Evolutionary conservation across 1,284 basidiomycete genomes (phyloP).

Genomic region (Trametes sp.): DNA sequence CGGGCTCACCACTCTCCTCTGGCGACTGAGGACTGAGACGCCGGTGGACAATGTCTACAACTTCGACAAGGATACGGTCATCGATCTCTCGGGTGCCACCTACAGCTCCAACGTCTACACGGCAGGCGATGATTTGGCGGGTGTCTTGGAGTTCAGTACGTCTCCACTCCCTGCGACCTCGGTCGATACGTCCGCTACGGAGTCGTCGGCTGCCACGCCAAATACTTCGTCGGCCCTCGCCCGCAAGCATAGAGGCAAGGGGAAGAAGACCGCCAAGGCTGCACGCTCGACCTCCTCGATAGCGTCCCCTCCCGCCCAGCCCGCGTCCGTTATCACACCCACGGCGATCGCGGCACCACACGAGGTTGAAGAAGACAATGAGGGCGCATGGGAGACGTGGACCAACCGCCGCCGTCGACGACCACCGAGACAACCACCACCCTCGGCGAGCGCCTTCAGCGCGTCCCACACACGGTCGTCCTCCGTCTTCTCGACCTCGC

Average conservation of each 20-base stretch:
- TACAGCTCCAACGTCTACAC: background rate
- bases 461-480: constrained; percentile 6
- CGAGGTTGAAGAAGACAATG: background rate
- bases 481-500: constrained; percentile 4
- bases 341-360: no score
- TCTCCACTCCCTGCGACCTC: background rate
- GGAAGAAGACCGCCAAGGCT: no score
- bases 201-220: no score
- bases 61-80: background rate
- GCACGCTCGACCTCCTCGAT: no score
- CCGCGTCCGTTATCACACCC: no score
- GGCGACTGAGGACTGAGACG: background rate
- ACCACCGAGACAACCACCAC: background rate
- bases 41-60: no score
- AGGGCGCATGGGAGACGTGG: constrained; percentile 1
- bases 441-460: background rate
- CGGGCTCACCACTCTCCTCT: background rate
- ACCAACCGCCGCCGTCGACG: constrained; percentile 2
- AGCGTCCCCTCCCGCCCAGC: no score
- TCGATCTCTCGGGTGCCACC: background rate
- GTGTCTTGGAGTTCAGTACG: no score
- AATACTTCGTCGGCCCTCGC: no score
- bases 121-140: background rate
- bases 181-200: no score
- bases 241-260: no score